Base-by-base conservation (phyloP, 169 alveolate species). In the Pseudocohnilembus persalinus region DNA sequence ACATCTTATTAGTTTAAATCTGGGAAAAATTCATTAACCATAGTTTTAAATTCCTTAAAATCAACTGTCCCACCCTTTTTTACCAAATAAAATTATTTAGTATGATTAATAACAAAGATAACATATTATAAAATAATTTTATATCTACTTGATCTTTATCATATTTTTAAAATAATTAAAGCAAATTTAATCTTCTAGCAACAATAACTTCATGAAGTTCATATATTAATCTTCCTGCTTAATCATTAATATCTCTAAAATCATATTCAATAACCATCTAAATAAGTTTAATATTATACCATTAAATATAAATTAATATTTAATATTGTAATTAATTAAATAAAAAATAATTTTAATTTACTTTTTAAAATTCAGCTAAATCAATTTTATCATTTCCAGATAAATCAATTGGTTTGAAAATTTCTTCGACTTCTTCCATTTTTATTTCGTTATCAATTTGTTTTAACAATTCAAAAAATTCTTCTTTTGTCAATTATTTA, bases 131-230 rank as follows among this genome's bases (percentile, higher is more conserved):
- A 28, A 81, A 81, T n/a, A 68, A 33, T 31, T 68, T 27, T 4
- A 29, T 31, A n/a, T 79, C 86, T 73, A 28, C 32, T 31, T 65
- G 27, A 72, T 81, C 86, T 81, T 31, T 29, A 77, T 85, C 89
- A 31, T 63, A 85, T 28, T 85, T 85, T 30, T 28, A 1, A 77
- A 85, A 85, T 0, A 85, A 72, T 73, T 74, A 29, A 27, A 29
- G 34, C 31, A 85, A 75, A 35, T 80, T 20, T 16, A 85, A 32
- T n/a, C 79, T 85, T 33, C 79, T 85, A 25, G 82, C 82, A 33
- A 49, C 79, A 29, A 85, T 85, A 68, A 85, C 79, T 85, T 85
- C 89, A 33, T 73, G 68, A 27, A 85, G 72, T 26, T 85, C 89
- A 77, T 68, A 20, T 34, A 85, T 85, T 0, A 85, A 74, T 73